Evolutionary conservation across 192 early-diverging fungal genomes (phyloP).

Genomic region (Podila horticola): DNA sequence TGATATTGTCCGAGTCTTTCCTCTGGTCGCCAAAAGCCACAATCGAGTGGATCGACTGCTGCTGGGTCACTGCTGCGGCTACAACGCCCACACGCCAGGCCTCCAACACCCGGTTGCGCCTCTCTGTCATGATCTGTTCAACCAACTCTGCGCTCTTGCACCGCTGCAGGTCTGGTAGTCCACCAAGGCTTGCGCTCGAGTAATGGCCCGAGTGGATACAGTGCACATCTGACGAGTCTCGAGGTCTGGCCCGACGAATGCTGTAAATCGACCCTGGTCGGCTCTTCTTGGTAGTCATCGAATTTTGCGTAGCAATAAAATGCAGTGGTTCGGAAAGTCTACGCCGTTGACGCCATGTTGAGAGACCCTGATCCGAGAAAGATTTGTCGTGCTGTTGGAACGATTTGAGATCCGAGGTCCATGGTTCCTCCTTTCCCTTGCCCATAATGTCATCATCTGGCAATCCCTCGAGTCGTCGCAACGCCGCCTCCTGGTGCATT

Average conservation of each 20-base stretch:
- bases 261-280: conserved; percentile 45
- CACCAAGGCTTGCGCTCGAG: conserved; percentile 10
- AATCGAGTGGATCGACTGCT: conserved; percentile 40
- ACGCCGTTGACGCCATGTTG: conserved; percentile 14
- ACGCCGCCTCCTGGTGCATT: neutral
- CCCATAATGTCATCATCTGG: neutral
- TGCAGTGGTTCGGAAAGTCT: conserved; percentile 42
- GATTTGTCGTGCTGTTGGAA: conserved; percentile 23
- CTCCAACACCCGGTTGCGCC: conserved; percentile 54
- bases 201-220: conserved; percentile 21
- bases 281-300: conserved; percentile 16
- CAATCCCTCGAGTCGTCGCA: conserved; percentile 9
- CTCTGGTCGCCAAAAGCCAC: conserved; percentile 25
- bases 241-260: conserved; percentile 9
- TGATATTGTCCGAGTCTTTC: conserved; percentile 31
- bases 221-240: conserved; percentile 12
- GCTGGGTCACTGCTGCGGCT: conserved; percentile 40
- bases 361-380: conserved; percentile 16
- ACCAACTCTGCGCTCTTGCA: conserved; percentile 43
- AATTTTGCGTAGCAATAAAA: conserved; percentile 7
- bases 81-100: conserved; percentile 54
- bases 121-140: conserved; percentile 36
- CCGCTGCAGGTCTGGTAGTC: conserved; percentile 27
- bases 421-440: neutral
- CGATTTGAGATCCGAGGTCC: neutral